Evolutionary conservation across 768 basidiomycete species (phyloP), one percentile per base, ranked within the genome.

Genomic region (Amanita muscaria): DNA sequence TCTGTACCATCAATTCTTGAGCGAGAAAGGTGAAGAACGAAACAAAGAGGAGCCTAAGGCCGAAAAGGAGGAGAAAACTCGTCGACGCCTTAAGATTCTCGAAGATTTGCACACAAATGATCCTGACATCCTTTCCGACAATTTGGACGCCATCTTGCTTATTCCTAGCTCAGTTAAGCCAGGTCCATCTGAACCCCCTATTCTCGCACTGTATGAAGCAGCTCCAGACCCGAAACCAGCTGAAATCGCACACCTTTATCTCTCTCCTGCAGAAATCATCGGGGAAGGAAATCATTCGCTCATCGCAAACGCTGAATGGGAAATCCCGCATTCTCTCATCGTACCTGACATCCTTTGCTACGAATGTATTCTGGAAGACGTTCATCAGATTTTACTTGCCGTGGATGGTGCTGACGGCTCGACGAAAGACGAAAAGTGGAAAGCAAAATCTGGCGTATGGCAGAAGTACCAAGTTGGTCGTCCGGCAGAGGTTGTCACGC

Each of bases 201-300:
- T 66, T 31, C 66, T 54, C 31, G 56, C 65, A 8, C 38, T 59
- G 0, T 55, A 59, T 35, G 59, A 56, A n/a, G 58, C 59, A 21
- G 56, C 48, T 18, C 57, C 60, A 0, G 51, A 47, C 3, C 51
- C 27, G 18, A 40, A 57, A 31, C 29, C 56, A 14, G 31, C 57
- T 4, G 59, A 59, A 18, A 71, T 68, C 41, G 72, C 69, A 1
- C 75, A 79, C 53, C 60, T 80, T 14, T 74, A 76, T 44, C 48
- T 81, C 41, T 65, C 66, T 2, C 64, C 68, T 0, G 29, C 33
- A 0, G 52, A 64, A 25, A 36, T 15, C 15, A 48, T 67, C 5
- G 79, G 77, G 4, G 1, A 11, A 0, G 79, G 80, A 0, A 52
- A 75, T 51, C 80, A 82, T 52, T 80, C 80, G 0, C 36, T 58